Evolutionary conservation across 768 basidiomycete genomes (phyloP).

Genomic region (Russula brevipes): DNA sequence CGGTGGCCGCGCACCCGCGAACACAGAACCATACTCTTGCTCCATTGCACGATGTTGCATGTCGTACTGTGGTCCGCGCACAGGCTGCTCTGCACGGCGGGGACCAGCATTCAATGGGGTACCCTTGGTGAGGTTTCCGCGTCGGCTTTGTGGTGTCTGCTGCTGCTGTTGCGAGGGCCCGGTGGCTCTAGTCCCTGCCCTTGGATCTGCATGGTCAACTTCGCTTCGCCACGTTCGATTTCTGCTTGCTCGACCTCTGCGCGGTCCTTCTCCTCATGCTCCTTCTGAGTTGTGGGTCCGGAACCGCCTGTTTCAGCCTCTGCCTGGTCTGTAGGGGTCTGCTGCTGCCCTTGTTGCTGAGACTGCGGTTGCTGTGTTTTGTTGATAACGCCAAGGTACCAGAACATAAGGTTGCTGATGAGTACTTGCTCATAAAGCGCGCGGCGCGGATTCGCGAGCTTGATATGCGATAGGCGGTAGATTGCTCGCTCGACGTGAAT

Average conservation of each 20-base stretch:
- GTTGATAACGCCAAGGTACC: conserved; percentile 98
- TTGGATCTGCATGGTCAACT: conserved; percentile 27
- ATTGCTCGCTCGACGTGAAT: conserved; percentile 99
- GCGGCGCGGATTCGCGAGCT: conserved; percentile 92
- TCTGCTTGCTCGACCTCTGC: conserved; percentile 32
- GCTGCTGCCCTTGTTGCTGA: conserved; percentile 23
- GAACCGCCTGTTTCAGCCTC: conserved; percentile 22
- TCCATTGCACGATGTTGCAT: conserved; percentile 92
- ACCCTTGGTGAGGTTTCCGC: conserved; percentile 64
- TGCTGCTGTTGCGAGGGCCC: conserved; percentile 42
- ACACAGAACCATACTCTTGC: conserved; percentile 60
- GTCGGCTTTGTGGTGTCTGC: conserved; percentile 39
- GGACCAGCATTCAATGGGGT: conserved; percentile 41
- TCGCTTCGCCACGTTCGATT: conserved; percentile 40
- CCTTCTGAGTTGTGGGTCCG: conserved; percentile 16
- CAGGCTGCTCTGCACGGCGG: conserved; percentile 78
- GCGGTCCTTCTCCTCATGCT: conserved; percentile 36
- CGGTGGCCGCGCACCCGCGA: conserved; percentile 14
- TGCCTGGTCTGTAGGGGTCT: conserved; percentile 27
- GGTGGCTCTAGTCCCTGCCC: conserved; percentile 20
- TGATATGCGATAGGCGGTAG: conserved; percentile 96
- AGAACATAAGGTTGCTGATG: conserved; percentile 95
- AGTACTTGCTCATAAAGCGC: conserved; percentile 96
- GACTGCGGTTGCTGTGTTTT: conserved; percentile 59
- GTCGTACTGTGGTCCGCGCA: conserved; percentile 88